Base-by-base conservation (phyloP, 2,329 filamentous ascomycete species). In the Samsoniella hepiali region DNA sequence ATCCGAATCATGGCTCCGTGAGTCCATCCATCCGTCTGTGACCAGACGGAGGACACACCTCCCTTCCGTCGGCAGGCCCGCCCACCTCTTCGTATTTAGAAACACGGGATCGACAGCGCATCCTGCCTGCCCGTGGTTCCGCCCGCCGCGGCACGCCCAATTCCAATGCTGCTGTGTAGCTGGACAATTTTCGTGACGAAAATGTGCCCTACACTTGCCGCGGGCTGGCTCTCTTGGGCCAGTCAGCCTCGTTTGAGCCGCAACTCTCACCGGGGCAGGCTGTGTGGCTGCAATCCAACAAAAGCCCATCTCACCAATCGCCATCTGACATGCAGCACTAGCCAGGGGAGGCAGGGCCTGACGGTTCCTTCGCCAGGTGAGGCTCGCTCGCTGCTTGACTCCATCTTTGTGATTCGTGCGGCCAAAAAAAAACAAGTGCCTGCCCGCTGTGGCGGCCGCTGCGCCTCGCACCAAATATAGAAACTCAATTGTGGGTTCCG, bases 1-100 rank as follows among this genome's bases (percentile, higher is more conserved):
- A 36, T 54, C 9, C n/a, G 50, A 38, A 17, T 27, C 45, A 10
- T 29, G 45, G 45, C 11, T 22, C 22, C 22, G 22, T 22, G 22
- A 31, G 45, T 29, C 11, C 45, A 49, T 47, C 45, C 13, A 7
- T 49, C 45, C 27, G 45, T 49, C 45, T 49, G 27, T 27, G 29
- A 11, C 13, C 49, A 34, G 9, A 3, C 15, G 38, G 17, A 17
- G 5, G n/a, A 47, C 22, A 3, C 17, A 3, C n/a, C 17, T 47
- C 38, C 3, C 38, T 22, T 13, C 45, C 22, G 45, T 49, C 49
- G 31, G 49, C 49, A 32, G 7, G 31, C 49, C 49, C 49, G 49
- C 47, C 49, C 49, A 31, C 47, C 27, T 38, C 40, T 31, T 58
- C 56, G 56, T 58, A 58, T 58, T 42, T 42, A 58, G 44, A 58